Conservation (phyloP, 1,284 basidiomycete genomes). For the Xerocomus nothofagi region DNA sequence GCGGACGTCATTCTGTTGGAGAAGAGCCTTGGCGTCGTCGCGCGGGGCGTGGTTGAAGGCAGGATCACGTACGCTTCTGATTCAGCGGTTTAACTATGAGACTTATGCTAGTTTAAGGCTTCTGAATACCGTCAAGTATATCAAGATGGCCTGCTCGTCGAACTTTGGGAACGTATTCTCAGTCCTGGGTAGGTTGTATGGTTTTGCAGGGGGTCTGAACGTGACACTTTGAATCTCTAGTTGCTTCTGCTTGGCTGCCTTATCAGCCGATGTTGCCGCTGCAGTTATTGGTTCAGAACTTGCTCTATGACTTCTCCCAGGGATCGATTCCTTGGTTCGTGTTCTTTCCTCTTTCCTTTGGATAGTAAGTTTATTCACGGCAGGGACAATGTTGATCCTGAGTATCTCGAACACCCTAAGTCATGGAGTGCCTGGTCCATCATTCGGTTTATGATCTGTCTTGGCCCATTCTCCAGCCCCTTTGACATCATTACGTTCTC, state of each 20-base stretch:
- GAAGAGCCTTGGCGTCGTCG: constrained; percentile 34
- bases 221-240: constrained; percentile 15
- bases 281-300: constrained; percentile 30
- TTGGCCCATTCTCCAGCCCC: constrained; percentile 35
- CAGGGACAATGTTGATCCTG: constrained; percentile 36
- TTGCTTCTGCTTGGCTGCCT: constrained; percentile 35
- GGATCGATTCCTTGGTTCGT: constrained; percentile 35
- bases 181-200: constrained; percentile 28
- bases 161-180: constrained; percentile 37
- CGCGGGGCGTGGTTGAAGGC: constrained; percentile 34
- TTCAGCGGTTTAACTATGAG: not conserved
- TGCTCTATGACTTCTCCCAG: constrained; percentile 34
- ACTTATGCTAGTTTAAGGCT: constrained; percentile 27
- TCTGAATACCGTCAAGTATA: constrained; percentile 33
- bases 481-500: constrained; percentile 33
- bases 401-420: constrained; percentile 32
- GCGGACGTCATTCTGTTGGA: constrained; percentile 96
- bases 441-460: constrained; percentile 33
- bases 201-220: not conserved
- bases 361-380: constrained; percentile 3
- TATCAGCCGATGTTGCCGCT: constrained; percentile 35
- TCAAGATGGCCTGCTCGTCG: constrained; percentile 36
- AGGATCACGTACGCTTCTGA: constrained; percentile 31
- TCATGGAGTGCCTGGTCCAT: constrained; percentile 34
- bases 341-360: not conserved